Evolutionary conservation across 768 basidiomycete genomes (phyloP), one percentile per base, ranked within the genome.

Genomic region (Clavaria fumosa): DNA sequence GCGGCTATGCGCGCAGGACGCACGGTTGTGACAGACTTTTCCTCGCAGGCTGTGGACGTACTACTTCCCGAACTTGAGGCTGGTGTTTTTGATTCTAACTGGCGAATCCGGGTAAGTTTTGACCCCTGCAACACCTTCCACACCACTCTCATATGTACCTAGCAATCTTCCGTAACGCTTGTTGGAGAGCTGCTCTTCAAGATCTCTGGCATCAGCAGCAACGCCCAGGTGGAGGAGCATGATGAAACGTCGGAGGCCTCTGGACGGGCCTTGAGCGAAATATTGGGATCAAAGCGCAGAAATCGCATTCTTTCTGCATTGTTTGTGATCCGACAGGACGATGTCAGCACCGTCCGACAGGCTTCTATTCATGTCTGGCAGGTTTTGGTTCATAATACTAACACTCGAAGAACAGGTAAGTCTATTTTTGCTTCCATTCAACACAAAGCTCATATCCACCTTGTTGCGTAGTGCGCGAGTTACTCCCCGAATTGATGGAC

Each of bases 1-100:
- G 91, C 93, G 7, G 90, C 93, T 4, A 96, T 97, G 91, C 75
- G 86, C 23, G 91, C 93, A n/a, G 91, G 93, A 40, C 69, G 95
- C 45, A 97, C 97, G 89, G 80, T 97, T 46, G 84, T 99, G 45
- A 79, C 76, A 41, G 95, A 91, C 54, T 96, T 97, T 61, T 82
- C 90, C 7, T 73, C 48, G 50, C 84, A 76, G 52, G 93, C 93
- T 4, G 86, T 97, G 40, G 93, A 97, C 45, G 64, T 99, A 17
- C 66, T 99, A 14, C 62, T 99, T 5, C 95, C 93, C 1, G 90
- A 96, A 55, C 72, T 97, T 26, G 90, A 97, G 54, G 72, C 67
- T 23, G 89, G 90, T 0, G 90, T 99, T 78, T 89, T 97, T 54
- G 90, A 97, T 57, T 60, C 78, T 28, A 75, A 79, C 23, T 97